Conservation (phyloP, 352 stramenopile species). For the Peronospora farinosa region DNA sequence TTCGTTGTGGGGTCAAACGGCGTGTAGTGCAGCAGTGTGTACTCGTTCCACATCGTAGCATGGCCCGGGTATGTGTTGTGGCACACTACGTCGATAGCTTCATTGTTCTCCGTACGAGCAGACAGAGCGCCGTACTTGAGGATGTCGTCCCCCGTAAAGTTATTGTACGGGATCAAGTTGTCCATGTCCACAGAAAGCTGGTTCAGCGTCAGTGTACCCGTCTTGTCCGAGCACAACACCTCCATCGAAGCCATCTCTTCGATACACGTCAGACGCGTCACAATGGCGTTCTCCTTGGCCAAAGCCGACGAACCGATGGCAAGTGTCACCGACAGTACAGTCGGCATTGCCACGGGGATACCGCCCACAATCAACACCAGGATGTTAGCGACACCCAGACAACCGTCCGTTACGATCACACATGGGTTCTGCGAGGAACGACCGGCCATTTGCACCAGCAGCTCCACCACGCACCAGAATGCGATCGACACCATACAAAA, state of each 20-base stretch:
- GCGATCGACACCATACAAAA: conserved; percentile 85
- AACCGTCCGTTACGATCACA: conserved; percentile 73
- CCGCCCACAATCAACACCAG: conserved; percentile 87
- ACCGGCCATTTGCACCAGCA: conserved; percentile 78
- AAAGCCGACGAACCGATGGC: conserved; percentile 88
- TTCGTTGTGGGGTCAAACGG: conserved; percentile 85
- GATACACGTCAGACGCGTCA: conserved; percentile 89
- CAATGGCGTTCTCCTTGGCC: conserved; percentile 88
- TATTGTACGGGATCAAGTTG: conserved; percentile 74
- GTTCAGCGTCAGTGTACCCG: conserved; percentile 92
- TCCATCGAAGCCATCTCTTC: conserved; percentile 90
- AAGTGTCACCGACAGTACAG: conserved; percentile 88
- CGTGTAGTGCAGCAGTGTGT: conserved; percentile 72
- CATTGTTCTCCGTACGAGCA: conserved; percentile 67
- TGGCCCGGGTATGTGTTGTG: conserved; percentile 75
- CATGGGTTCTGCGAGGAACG: conserved; percentile 71
- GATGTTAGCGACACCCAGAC: conserved; percentile 63
- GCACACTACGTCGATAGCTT: conserved; percentile 68
- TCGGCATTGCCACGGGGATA: conserved; percentile 92
- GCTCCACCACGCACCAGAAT: conserved; percentile 82
- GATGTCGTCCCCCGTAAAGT: conserved; percentile 50
- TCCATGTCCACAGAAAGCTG: conserved; percentile 91
- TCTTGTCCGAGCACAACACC: conserved; percentile 94
- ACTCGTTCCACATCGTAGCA: conserved; percentile 72
- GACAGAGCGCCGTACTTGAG: conserved; percentile 56